Percentiles rank a stretch among this genome's conserved stretches.
These are phyloP conservation scores for Dactylonectria macrodidyma DNA, from an alignment of 2,329 filamentous ascomycete genomes.

Conservation along the genomic window DNA sequence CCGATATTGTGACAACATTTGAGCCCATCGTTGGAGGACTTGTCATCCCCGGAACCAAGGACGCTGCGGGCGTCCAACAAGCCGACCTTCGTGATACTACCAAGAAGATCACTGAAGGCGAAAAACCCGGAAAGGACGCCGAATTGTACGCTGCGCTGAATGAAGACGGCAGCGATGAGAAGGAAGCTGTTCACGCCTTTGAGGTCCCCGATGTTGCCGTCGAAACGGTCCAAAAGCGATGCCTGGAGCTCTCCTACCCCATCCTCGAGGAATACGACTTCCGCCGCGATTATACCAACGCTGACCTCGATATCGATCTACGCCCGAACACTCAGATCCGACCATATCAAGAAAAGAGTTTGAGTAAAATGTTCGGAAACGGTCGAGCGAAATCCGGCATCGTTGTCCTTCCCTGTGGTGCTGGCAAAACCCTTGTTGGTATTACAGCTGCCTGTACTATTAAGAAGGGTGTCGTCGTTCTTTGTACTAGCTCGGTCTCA, in stretches of 20 bases:
- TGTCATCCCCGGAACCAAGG: no score
- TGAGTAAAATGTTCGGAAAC: conserved; percentile 99
- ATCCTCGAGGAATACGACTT: conserved; percentile 98
- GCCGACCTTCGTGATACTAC: neutral
- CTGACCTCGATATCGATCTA: conserved; percentile 93
- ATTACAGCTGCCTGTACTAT: conserved; percentile 98
- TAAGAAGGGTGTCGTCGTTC: conserved; percentile 94
- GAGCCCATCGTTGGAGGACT: no score
- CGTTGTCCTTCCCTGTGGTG: conserved; percentile 96
- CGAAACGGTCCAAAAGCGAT: conserved; percentile 90
- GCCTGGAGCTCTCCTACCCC: conserved; percentile 87
- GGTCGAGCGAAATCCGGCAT: conserved; percentile 97
- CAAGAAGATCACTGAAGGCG: no score
- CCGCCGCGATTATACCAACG: conserved; percentile 88
- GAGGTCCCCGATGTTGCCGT: conserved; percentile 88
- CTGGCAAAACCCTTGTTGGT: conserved; percentile 97
- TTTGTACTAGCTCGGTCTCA: conserved; percentile 98
- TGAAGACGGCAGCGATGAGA: conserved; percentile 89
- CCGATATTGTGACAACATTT: no score
- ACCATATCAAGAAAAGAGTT: conserved; percentile 95
- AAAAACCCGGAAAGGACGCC: conserved; percentile 60
- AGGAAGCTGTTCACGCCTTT: conserved; percentile 92
- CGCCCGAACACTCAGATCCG: conserved; percentile 91
- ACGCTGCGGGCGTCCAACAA: no score
- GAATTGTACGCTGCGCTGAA: conserved; percentile 82